phyloP scores from a whole-genome alignment of 129 eudicot genomes.

The Flaveria trinervia region DNA sequence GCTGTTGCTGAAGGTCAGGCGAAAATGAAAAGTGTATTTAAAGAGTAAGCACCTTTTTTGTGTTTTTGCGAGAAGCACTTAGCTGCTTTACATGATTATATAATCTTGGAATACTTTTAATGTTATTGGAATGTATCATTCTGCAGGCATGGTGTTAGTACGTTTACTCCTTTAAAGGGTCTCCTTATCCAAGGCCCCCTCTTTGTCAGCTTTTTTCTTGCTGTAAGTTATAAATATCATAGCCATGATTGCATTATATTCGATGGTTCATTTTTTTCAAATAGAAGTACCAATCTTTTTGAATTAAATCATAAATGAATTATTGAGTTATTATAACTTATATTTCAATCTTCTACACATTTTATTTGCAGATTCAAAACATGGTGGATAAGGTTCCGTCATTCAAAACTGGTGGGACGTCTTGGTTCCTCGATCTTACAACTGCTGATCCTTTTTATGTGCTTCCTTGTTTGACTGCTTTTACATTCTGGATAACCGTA shows the following conservation, averaged over 20 bases:
- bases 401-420: conserved; percentile 70
- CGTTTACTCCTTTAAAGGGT: conserved; percentile 86
- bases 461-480: conserved; percentile 74
- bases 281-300: neutral
- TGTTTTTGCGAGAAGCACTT: neutral
- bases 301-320: conserved; percentile 2
- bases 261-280: neutral
- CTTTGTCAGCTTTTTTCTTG: conserved; percentile 80
- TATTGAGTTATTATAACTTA: neutral
- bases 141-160: conserved; percentile 84
- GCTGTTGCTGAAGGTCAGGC: conserved; percentile 85
- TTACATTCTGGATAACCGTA: conserved; percentile 74
- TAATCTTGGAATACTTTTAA: neutral
- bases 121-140: neutral
- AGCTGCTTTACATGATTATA: conserved; percentile 11
- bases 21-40: conserved; percentile 56
- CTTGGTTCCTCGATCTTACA: conserved; percentile 87
- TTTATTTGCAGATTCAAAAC: conserved; percentile 60
- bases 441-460: conserved; percentile 76
- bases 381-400: conserved; percentile 97
- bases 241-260: neutral
- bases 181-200: conserved; percentile 75
- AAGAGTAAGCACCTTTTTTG: conserved; percentile 61
- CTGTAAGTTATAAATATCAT: conserved; percentile 54
- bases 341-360: conserved; percentile 6